Conservation (phyloP, 139 green algal species). For the Desmodesmus armatus region DNA sequence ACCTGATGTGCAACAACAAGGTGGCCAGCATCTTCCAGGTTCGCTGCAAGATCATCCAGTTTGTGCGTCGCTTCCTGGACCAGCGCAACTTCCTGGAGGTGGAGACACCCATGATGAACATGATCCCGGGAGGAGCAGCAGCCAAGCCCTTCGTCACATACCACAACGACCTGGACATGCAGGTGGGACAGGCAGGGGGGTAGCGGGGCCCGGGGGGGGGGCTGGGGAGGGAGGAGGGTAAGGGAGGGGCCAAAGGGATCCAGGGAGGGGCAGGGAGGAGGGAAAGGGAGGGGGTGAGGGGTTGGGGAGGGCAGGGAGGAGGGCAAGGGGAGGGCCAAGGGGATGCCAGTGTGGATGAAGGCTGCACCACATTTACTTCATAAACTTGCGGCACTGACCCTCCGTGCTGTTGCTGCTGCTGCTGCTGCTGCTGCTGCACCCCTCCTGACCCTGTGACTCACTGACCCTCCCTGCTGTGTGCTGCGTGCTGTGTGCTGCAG, state of each 20-base stretch:
- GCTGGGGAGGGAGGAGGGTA: too few relatives aligned
- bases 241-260: too few relatives aligned
- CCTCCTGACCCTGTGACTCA: background rate
- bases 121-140: constrained; percentile 94
- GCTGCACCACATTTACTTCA: background rate
- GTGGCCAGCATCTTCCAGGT: constrained; percentile 88
- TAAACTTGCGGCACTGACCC: too few relatives aligned
- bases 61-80: constrained; percentile 94
- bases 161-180: constrained; percentile 99
- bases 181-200: background rate
- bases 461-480: background rate
- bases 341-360: background rate
- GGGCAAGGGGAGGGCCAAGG: background rate
- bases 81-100: constrained; percentile 95
- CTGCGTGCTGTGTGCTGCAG: constrained; percentile 28
- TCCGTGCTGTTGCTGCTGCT: background rate
- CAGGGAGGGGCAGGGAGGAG: too few relatives aligned
- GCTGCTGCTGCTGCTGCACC: background rate
- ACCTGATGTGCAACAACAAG: constrained; percentile 94
- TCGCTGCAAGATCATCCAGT: constrained; percentile 87
- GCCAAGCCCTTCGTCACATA: constrained; percentile 96
- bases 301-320: too few relatives aligned
- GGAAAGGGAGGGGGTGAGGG: too few relatives aligned
- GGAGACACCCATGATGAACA: constrained; percentile 98
- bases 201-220: too few relatives aligned